These are phyloP conservation scores for Phaeophleospora eucalypticola DNA, from an alignment of 2,329 filamentous ascomycete species.

Conservation along the genomic window DNA sequence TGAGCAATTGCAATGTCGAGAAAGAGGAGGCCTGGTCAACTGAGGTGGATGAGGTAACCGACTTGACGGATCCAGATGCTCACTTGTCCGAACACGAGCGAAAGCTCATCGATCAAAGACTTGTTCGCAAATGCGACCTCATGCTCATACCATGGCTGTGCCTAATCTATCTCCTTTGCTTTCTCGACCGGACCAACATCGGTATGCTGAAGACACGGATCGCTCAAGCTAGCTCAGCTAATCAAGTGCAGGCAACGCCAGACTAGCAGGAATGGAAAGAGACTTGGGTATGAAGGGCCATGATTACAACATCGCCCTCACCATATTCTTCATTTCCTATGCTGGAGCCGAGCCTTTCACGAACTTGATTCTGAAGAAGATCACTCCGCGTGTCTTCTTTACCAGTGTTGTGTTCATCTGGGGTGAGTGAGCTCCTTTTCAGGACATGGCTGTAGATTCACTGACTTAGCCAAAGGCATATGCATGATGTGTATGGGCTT, in stretches of 20 bases:
- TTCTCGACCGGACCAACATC: slow-evolving; percentile 78
- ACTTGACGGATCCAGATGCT: too few relatives aligned
- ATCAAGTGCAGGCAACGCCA: slow-evolving; percentile 52
- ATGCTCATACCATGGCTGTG: slow-evolving; percentile 52
- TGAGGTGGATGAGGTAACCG: too few relatives aligned
- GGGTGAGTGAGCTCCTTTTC: slow-evolving; percentile 42
- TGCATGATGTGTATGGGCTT: slow-evolving; percentile 24
- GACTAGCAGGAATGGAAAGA: slow-evolving; percentile 51
- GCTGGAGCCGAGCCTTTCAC: slow-evolving; percentile 73
- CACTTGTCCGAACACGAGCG: too few relatives aligned
- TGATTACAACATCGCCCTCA: slow-evolving; percentile 71
- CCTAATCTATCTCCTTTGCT: slow-evolving; percentile 56
- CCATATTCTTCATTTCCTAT: slow-evolving; percentile 86
- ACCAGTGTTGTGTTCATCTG: slow-evolving; percentile 73
- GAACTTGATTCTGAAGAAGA: slow-evolving; percentile 71
- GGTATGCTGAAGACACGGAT: slow-evolving; percentile 51
- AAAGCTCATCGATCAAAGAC: too few relatives aligned
- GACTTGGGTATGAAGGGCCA: slow-evolving; percentile 60
- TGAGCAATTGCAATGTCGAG: too few relatives aligned
- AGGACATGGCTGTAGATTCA: background rate
- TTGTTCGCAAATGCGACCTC: slow-evolving; percentile 50
- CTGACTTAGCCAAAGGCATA: background rate
- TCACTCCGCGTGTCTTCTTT: slow-evolving; percentile 68
- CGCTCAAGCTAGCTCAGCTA: background rate
- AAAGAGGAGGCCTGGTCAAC: too few relatives aligned